phyloP scores from a whole-genome alignment of 805 yeast genomes.

The Teunomyces cretensis region DNA sequence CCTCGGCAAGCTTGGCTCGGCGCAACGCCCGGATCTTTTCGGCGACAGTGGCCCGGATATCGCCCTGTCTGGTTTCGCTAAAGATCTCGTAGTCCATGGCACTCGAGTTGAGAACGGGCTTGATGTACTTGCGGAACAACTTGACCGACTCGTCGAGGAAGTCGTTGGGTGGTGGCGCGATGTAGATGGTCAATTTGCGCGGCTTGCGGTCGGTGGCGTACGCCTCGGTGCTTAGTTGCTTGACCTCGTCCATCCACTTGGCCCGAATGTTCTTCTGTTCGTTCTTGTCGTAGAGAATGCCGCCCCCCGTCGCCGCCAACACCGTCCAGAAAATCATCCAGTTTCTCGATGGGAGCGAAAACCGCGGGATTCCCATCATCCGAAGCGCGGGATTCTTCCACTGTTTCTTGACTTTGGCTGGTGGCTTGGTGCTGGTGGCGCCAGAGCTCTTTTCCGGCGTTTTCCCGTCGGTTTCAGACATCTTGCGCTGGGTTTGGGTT shows the following conservation, averaged over 20 bases:
- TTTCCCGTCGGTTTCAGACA: constrained; percentile 1
- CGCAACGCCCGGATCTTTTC: constrained; percentile 75
- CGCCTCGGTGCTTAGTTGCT: constrained; percentile 46
- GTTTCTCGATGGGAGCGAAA: constrained; percentile 84
- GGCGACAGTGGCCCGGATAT: constrained; percentile 78
- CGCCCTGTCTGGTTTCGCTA: constrained; percentile 85
- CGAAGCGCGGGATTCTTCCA: constrained; percentile 76
- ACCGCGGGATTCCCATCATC: constrained; percentile 79
- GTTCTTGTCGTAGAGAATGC: constrained; percentile 73
- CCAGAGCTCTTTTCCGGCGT: not conserved
- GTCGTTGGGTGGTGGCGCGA: constrained; percentile 98
- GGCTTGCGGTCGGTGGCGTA: constrained; percentile 54
- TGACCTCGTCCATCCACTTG: constrained; percentile 63
- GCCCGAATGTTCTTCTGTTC: constrained; percentile 66
- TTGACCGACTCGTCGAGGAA: constrained; percentile 71
- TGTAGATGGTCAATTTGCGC: constrained; percentile 74
- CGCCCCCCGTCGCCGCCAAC: constrained; percentile 66
- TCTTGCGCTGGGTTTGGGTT: not conserved
- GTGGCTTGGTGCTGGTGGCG: not conserved
- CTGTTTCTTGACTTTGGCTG: constrained; percentile 33
- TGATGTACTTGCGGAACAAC: constrained; percentile 74
- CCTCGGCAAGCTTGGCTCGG: constrained; percentile 27
- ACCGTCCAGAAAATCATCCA: constrained; percentile 90
- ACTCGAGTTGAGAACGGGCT: constrained; percentile 81
- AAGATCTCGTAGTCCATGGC: constrained; percentile 81